Evolutionary conservation across 805 yeast species (phyloP).

Genomic region (Scheffersomyces lignosus): DNA sequence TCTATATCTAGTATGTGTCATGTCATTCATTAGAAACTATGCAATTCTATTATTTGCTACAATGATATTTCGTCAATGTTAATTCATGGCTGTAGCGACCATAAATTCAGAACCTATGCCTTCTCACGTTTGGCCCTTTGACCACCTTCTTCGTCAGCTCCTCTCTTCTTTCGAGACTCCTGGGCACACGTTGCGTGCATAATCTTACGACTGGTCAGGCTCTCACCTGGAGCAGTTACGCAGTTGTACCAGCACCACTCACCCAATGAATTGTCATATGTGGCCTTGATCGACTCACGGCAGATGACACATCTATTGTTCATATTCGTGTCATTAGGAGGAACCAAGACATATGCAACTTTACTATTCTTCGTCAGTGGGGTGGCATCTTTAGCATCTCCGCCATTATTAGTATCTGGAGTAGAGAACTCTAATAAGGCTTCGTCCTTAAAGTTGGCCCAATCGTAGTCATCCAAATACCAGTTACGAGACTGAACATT

Average conservation of each 20-base stretch:
- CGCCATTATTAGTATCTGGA: constrained; percentile 2
- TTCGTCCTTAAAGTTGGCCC: constrained; percentile 76
- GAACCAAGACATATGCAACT: constrained; percentile 13
- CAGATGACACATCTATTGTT: constrained; percentile 43
- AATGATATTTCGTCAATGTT: no score
- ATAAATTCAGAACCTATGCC: neutral
- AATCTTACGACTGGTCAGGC: constrained; percentile 34
- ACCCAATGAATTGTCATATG: constrained; percentile 43
- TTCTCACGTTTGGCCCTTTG: constrained; percentile 7
- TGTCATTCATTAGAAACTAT: constrained; percentile 3
- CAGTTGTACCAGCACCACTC: constrained; percentile 49
- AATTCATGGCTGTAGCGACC: no score
- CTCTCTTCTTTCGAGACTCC: constrained; percentile 37
- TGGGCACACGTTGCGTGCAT: constrained; percentile 40
- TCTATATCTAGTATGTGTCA: no score
- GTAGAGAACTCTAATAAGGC: constrained; percentile 38
- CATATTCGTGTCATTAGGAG: constrained; percentile 28
- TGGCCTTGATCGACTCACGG: constrained; percentile 43
- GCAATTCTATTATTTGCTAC: neutral
- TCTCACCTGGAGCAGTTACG: constrained; percentile 37
- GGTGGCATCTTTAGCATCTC: constrained; percentile 2
- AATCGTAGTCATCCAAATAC: constrained; percentile 71
- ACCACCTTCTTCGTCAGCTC: constrained; percentile 23
- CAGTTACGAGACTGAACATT: constrained; percentile 74
- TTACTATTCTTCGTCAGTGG: constrained; percentile 1